Evolutionary conservation across 371 early-diverging fungal genomes (phyloP), one percentile per base, ranked within the genome.

Genomic region (Encephalitozoon hellem): DNA sequence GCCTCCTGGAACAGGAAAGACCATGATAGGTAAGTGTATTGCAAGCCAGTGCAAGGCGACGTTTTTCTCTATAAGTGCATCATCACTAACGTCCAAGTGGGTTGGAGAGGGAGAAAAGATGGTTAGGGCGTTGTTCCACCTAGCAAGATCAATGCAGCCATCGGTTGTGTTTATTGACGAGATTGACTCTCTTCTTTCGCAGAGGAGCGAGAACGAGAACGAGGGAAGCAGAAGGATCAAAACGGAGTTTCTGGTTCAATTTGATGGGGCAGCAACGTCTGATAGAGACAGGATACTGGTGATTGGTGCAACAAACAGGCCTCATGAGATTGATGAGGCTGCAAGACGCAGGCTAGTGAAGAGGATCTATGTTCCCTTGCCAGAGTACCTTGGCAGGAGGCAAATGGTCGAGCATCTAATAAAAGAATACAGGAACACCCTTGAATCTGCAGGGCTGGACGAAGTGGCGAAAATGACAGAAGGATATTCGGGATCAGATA

Each of bases 31-130:
- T 34, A 91, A 91, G 68, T 91, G 92, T 83, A 91, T 94, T 0
- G 96, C 96, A 0, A 89, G 89, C 0, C 93, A 94, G 77, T 90
- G 91, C 0, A 86, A 89, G 2, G 92, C 94, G 18, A 92, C 92
- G 51, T 97, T 96, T 83, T 88, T 96, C 78, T 86, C 91, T 1
- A 88, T 97, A 32, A 88, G 89, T 76, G 88, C 92, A 0, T 91
- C 92, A 9, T 90, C 93, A 6, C 85, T 95, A 41, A 93, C 93
- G 0, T 90, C 91, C 11, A 94, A 94, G 80, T 95, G 93, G 93
- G 89, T 93, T 12, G 95, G 95, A 28, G 94, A 95, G 77, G 93
- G 93, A 41, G 95, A 94, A 72, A 93, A 93, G 83, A 90, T 94
- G 91, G 93, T 90, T 1, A 88, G 93, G 0, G 91, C 92, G 15